Evolutionary conservation across 2,329 filamentous ascomycete species (phyloP), one percentile per base, ranked within the genome.

Genomic region (Apiospora kogelbergensis): DNA sequence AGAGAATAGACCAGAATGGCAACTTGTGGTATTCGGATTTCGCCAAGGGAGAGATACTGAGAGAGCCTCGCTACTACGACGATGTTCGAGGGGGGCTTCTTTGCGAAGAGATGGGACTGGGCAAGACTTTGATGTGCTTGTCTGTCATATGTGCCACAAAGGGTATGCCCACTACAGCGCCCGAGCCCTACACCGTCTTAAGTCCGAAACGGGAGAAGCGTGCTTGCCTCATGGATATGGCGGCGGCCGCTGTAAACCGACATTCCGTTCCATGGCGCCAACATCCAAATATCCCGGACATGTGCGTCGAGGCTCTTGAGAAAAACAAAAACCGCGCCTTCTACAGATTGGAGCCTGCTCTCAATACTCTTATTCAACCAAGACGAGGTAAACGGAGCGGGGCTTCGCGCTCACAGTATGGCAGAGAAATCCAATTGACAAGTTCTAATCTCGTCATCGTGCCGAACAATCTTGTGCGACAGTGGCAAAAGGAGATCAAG

Each of bases 61-160:
- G 84, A 44, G 87, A 91, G n/a, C 90, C 92, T 13, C 85, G 87
- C 2, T 87, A 88, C 69, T 97, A 95, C 73, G 93, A 96, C 60
- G 86, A 89, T 33, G 87, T 90, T 6, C 85, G 86, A 69, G 94
- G 95, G 42, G 95, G 94, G 2, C 91, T 95, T 17, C 81, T 94
- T 17, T 92, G 92, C 0, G 93, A 96, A 76, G 91, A 93, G 72
- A 95, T 95, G 92, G 91, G 91, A 6, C 82, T 87, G 0, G 95
- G 95, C 0, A 98, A 98, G 81, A 98, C 95, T 0, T 81, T 98
- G 33, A 97, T 98, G 13, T 95, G 92, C 72, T 81, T 98, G 22
- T 85, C 91, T 7, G 81, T 94, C 2, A 90, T 98, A 46, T 83
- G 97, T 33, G 90, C 93, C 2, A 97, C 93, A 0, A 89, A 88